A percentile compares a stretch with the other conserved stretches of the same genome.
phyloP scores from a whole-genome alignment of 805 yeast species.

The Debaryomyces prosopidis region DNA sequence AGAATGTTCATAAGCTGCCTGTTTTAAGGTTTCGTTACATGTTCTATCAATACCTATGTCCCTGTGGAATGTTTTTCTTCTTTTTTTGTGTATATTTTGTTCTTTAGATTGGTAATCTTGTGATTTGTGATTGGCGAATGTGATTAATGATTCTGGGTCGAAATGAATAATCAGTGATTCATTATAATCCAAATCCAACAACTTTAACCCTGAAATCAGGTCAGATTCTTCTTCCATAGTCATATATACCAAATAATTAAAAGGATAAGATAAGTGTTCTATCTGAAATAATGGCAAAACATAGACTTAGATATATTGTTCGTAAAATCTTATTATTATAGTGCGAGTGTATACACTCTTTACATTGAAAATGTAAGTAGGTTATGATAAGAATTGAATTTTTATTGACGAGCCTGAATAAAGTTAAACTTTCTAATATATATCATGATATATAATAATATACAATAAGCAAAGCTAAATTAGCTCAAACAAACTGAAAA shows the following conservation, averaged over 20 bases:
- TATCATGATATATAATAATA: background rate
- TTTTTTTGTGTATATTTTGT: slow-evolving; percentile 6
- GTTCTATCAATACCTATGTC: slow-evolving; percentile 15
- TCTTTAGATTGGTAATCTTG: background rate
- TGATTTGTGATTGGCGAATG: slow-evolving; percentile 5
- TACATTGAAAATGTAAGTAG: too few species aligned
- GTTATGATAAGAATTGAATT: too few species aligned
- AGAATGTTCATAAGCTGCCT: background rate
- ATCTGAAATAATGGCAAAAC: too few species aligned
- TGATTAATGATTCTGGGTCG: slow-evolving; percentile 10
- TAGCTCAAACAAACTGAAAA: background rate
- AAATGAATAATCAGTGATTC: slow-evolving; percentile 12
- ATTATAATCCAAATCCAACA: background rate
- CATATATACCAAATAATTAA: too few species aligned
- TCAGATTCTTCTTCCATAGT: too few species aligned
- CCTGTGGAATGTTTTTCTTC: slow-evolving; percentile 6
- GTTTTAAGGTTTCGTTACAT: slow-evolving; percentile 2
- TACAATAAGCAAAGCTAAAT: slow-evolving; percentile 1
- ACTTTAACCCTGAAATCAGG: too few species aligned
- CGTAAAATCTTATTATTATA: too few species aligned
- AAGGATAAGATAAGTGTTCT: too few species aligned
- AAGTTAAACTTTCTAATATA: too few species aligned
- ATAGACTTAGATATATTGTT: too few species aligned
- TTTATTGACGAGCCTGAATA: too few species aligned
- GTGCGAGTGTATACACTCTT: too few species aligned